Conservation (phyloP, 768 basidiomycete genomes). For the Kwoniella sp. region DNA sequence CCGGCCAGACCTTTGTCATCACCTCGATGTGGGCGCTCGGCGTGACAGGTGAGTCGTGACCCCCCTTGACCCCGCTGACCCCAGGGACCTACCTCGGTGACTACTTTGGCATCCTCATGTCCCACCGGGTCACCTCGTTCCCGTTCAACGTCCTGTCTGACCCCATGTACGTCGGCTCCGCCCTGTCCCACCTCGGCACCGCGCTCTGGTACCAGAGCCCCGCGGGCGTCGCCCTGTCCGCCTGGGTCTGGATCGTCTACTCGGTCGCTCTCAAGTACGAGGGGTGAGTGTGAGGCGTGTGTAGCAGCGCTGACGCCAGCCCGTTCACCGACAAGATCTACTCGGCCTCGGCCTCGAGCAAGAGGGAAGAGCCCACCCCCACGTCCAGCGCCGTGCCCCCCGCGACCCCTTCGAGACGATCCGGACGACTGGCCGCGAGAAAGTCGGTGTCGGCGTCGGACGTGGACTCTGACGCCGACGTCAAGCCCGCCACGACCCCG, state of each 20-base stretch:
- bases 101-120: slow-evolving; percentile 58
- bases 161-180: slow-evolving; percentile 97
- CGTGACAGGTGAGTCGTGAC: slow-evolving; percentile 59
- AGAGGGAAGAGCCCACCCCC: slow-evolving; percentile 7
- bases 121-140: slow-evolving; percentile 86
- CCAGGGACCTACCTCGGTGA: slow-evolving; percentile 65
- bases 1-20: slow-evolving; percentile 80
- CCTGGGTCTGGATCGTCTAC: slow-evolving; percentile 80
- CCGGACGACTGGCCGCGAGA: slow-evolving; percentile 9
- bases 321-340: slow-evolving; percentile 55
- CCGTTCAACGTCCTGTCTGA: slow-evolving; percentile 89
- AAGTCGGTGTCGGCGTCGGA: slow-evolving; percentile 6
- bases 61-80: neutral
- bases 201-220: slow-evolving; percentile 87
- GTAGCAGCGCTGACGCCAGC: slow-evolving; percentile 22
- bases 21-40: slow-evolving; percentile 87
- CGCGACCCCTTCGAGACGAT: slow-evolving; percentile 10
- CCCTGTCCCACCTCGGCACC: slow-evolving; percentile 78
- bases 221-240: slow-evolving; percentile 71
- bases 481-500: slow-evolving; percentile 2
- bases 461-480: slow-evolving; percentile 11
- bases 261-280: slow-evolving; percentile 78
- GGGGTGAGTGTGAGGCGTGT: slow-evolving; percentile 59
- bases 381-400: slow-evolving; percentile 12
- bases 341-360: slow-evolving; percentile 26